Percentiles rank a stretch among this genome's conserved stretches.
Evolutionary conservation across 1,139 yeast species (phyloP).

Genomic region (Debaryomyces robertsiae): DNA sequence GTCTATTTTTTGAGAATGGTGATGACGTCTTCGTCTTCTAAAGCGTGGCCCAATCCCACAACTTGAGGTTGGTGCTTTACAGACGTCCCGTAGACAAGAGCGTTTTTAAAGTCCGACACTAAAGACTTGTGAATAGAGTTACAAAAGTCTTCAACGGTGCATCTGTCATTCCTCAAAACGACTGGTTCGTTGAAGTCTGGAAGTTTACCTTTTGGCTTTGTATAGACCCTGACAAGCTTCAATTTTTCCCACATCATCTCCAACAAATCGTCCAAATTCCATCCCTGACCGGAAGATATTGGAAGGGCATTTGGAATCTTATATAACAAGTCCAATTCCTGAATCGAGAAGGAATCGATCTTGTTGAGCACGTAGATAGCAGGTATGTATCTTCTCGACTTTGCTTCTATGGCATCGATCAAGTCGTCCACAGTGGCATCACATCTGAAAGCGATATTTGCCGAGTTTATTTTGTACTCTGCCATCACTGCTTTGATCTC

Average conservation of each 20-base stretch:
- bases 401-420: slow-evolving; percentile 90
- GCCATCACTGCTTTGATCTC: slow-evolving; percentile 95
- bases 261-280: slow-evolving; percentile 94
- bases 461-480: slow-evolving; percentile 92
- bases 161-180: slow-evolving; percentile 77
- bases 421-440: slow-evolving; percentile 97
- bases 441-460: slow-evolving; percentile 95
- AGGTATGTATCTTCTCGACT: slow-evolving; percentile 89
- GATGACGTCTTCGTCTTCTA: slow-evolving; percentile 96
- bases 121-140: slow-evolving; percentile 92
- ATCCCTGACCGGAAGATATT: slow-evolving; percentile 90
- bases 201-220: slow-evolving; percentile 91
- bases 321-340: slow-evolving; percentile 85
- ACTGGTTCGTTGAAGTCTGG: slow-evolving; percentile 97
- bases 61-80: slow-evolving; percentile 98
- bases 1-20: slow-evolving; percentile 78
- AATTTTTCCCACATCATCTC: slow-evolving; percentile 94
- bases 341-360: slow-evolving; percentile 90
- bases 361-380: slow-evolving; percentile 93
- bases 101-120: slow-evolving; percentile 90
- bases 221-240: slow-evolving; percentile 89
- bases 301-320: slow-evolving; percentile 97
- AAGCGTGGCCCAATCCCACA: slow-evolving; percentile 79
- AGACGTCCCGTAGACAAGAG: slow-evolving; percentile 86
- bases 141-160: slow-evolving; percentile 94